Base-by-base conservation (phyloP, 2,329 filamentous ascomycete genomes). In the Aspergillus chevalieri region DNA sequence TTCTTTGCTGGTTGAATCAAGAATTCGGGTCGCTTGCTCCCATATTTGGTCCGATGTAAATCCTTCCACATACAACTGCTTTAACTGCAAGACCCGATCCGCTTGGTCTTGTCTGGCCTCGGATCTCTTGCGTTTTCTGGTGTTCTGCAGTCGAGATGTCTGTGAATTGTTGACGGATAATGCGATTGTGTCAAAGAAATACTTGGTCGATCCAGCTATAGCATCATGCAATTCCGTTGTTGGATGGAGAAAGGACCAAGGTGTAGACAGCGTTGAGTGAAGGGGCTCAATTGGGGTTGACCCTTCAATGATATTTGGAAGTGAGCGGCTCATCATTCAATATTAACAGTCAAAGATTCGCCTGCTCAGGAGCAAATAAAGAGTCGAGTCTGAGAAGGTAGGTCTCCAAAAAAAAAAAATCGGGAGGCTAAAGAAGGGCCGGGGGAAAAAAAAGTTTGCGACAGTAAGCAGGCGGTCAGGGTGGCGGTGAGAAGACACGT, bases 1-100 rank as follows among this genome's bases (percentile, higher is more conserved):
- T 61, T 84, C 78, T 15, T 73, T 68, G 41, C 74, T 73, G 6
- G 84, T 71, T 43, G 83, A 81, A 54, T 86, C 79, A 50, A 97
- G 84, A 17, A 97, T 89, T 60, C 87, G 83, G 63, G 84, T 85
- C 7, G 89, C 87, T 73, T 98, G 93, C 69, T 96, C 89, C 87
- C 92, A 98, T 41, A 98, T 84, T 70, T 97, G 92, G 17, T 85
- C 82, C 9, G 87, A 85, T 60, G 87, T 87, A 59, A 97, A 95
- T 0, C 92, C 93, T 50, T 95, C 83, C 6, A 89, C 76, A 65
- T 96, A 87, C 14, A 98, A 75, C 68, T 87, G 90, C 60, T 87
- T 85, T 61, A 95, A 75, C 61, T 89, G 89, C 55, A 96, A 86
- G 73, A 56, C 80, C 71, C 44, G 71, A 55, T 59, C 61, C 30